phyloP scores from a whole-genome alignment of 225 moss, liverwort and hornwort species.

The Pseudisothecium myosuroides region DNA sequence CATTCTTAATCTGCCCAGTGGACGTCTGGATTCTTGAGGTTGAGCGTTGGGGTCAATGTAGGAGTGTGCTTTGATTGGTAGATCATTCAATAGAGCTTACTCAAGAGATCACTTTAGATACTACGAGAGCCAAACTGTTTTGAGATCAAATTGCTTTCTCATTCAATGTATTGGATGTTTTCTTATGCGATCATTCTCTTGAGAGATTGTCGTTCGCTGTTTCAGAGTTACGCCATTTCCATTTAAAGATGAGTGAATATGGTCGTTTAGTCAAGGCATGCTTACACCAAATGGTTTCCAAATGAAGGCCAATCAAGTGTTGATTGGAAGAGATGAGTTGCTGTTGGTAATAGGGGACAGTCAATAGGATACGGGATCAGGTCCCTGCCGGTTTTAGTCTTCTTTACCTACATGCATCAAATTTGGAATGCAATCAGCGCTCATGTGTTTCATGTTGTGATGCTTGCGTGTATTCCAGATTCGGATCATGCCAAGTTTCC shows the following conservation, averaged over 20 bases:
- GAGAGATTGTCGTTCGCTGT: neutral
- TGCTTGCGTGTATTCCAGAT: slow-evolving; percentile 23
- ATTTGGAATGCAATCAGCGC: neutral
- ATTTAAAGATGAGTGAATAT: neutral
- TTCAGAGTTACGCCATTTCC: neutral
- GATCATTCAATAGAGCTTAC: neutral
- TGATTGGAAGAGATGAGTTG: neutral
- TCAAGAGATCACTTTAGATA: neutral
- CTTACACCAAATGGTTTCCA: neutral
- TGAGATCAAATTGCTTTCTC: neutral
- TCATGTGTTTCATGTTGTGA: neutral
- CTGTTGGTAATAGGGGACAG: neutral
- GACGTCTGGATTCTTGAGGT: neutral
- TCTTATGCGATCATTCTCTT: neutral
- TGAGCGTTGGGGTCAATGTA: neutral
- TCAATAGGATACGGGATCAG: neutral
- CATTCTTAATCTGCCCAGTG: neutral
- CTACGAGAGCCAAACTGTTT: neutral
- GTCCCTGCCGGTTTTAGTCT: neutral
- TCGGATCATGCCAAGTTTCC: slow-evolving; percentile 81
- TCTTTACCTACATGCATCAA: neutral
- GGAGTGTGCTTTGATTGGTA: neutral
- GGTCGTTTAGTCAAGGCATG: neutral
- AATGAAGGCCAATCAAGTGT: neutral
- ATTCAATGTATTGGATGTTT: neutral